Percentiles rank a stretch among this genome's conserved stretches.
These are phyloP conservation scores for Xerocomus minutiporus DNA, from an alignment of 1,284 basidiomycete genomes.

Conservation along the genomic window DNA sequence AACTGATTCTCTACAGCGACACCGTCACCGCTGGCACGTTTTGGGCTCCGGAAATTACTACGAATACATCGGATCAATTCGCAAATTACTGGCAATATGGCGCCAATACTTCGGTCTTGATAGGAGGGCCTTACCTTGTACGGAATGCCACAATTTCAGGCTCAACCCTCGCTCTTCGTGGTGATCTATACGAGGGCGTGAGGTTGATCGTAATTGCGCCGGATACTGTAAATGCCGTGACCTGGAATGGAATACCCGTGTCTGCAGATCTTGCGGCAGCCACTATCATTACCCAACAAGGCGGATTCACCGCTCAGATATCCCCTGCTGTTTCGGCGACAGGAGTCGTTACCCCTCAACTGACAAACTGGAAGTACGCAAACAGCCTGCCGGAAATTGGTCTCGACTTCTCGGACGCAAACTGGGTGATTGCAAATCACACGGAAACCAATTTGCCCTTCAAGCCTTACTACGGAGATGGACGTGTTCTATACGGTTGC, in stretches of 20 bases:
- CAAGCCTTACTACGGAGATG: conserved; percentile 67
- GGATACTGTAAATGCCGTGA: conserved; percentile 44
- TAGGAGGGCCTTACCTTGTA: conserved; percentile 54
- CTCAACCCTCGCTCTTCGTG: conserved; percentile 41
- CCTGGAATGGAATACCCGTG: conserved; percentile 65
- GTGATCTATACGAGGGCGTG: conserved; percentile 44
- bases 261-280: conserved; percentile 33
- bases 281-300: conserved; percentile 31
- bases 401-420: conserved; percentile 50
- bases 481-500: conserved; percentile 69
- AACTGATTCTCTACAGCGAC: conserved; percentile 65
- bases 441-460: conserved; percentile 67
- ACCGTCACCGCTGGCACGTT: conserved; percentile 55
- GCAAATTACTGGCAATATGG: conserved; percentile 49
- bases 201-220: conserved; percentile 46
- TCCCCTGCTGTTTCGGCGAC: conserved; percentile 12
- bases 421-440: conserved; percentile 63
- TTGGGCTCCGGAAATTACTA: conserved; percentile 47
- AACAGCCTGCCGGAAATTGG: conserved; percentile 69
- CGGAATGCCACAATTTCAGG: conserved; percentile 44
- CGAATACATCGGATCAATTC: conserved; percentile 26
- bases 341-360: conserved; percentile 31
- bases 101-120: conserved; percentile 46
- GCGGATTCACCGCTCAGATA: conserved; percentile 38
- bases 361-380: conserved; percentile 63